Evolutionary conservation across 495 filamentous ascomycete species (phyloP).

Genomic region (Talaromyces stipitatus): DNA sequence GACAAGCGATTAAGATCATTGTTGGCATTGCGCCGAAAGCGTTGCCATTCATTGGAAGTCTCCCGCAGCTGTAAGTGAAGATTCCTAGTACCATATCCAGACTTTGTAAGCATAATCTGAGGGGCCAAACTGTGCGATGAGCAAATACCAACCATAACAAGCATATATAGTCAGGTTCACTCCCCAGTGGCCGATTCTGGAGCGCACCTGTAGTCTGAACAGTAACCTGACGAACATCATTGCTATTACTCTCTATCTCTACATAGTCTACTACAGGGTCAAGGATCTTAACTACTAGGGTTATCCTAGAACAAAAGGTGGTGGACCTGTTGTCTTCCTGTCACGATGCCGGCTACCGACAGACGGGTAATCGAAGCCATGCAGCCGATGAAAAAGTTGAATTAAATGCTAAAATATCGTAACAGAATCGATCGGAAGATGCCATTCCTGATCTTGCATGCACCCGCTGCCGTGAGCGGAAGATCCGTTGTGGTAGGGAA

Average conservation of each 20-base stretch:
- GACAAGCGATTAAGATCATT: no score
- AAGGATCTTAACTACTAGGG: not conserved
- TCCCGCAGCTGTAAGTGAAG: no score
- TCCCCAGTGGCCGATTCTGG: no score
- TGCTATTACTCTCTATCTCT: not conserved
- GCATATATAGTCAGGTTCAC: no score
- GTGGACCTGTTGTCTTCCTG: not conserved
- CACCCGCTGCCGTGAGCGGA: conserved; percentile 1
- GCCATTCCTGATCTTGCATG: not conserved
- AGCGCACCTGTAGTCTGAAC: no score
- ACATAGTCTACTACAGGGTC: not conserved
- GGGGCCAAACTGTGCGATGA: no score
- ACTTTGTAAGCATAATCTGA: no score
- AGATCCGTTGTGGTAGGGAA: conserved; percentile 1
- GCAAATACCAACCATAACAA: no score
- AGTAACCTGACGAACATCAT: not conserved
- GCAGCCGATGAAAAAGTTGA: not conserved
- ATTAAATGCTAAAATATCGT: not conserved
- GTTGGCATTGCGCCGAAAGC: no score
- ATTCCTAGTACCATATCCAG: no score
- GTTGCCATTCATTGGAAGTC: no score
- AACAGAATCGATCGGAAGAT: not conserved
- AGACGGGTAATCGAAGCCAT: not conserved
- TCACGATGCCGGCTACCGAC: not conserved
- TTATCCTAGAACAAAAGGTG: not conserved